Evolutionary conservation across 2,329 filamentous ascomycete genomes (phyloP).

Genomic region (Pezicula carpinea): DNA sequence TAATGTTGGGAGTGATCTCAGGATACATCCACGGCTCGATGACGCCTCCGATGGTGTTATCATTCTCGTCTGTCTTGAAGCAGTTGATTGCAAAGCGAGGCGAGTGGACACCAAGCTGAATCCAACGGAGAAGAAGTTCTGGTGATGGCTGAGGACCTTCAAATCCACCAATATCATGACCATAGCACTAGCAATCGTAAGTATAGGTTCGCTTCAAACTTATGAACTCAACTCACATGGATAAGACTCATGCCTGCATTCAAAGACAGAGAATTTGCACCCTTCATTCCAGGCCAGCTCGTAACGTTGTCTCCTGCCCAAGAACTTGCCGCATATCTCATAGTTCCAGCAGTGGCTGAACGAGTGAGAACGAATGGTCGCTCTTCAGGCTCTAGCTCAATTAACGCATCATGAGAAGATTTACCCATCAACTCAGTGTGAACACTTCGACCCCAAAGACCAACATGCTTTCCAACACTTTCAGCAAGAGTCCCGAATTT

Average conservation of each 20-base stretch:
- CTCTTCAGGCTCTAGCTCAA: conserved; percentile 51
- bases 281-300: conserved; percentile 69
- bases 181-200: conserved; percentile 48
- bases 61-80: conserved; percentile 64
- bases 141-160: conserved; percentile 68
- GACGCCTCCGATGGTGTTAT: conserved; percentile 65
- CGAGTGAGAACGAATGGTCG: conserved; percentile 67
- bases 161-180: conserved; percentile 72
- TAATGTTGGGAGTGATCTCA: conserved; percentile 56
- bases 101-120: conserved; percentile 66
- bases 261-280: conserved; percentile 63
- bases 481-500: conserved; percentile 24
- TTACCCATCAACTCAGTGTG: conserved; percentile 70
- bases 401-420: conserved; percentile 62
- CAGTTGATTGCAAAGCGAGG: conserved; percentile 73
- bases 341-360: conserved; percentile 65
- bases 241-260: conserved; percentile 65
- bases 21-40: conserved; percentile 79
- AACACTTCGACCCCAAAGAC: conserved; percentile 64
- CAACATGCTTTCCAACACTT: conserved; percentile 45
- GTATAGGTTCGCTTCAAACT: background rate
- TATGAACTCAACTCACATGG: conserved; percentile 38
- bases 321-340: conserved; percentile 65
- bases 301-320: conserved; percentile 75
- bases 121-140: conserved; percentile 68